Percentiles rank a stretch among this genome's conserved stretches.
These are phyloP conservation scores for Vaccinium vitisidaea DNA, from an alignment of 148 eudicot species.

Conservation along the genomic window DNA sequence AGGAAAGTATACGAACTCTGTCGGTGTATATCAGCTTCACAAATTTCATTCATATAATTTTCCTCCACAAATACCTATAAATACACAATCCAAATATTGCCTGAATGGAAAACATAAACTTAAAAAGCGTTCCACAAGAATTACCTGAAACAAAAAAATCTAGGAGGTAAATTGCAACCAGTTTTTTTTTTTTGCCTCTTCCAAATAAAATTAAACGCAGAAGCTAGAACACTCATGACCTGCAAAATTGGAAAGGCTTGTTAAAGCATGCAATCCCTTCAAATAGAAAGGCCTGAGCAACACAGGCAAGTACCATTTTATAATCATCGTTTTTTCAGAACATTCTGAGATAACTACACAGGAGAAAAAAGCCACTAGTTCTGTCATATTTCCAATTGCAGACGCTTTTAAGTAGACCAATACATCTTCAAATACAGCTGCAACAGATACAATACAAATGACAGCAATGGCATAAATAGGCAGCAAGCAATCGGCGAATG, in stretches of 20 bases:
- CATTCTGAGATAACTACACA: constrained; percentile 2
- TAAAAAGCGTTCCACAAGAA: neutral
- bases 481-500: neutral
- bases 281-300: neutral
- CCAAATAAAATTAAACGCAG: neutral
- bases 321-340: constrained; percentile 2
- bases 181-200: neutral
- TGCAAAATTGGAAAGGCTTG: neutral
- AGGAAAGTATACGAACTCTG: neutral
- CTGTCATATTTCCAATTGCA: neutral
- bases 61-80: neutral
- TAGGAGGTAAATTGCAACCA: neutral
- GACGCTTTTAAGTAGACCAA: neutral
- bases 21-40: neutral
- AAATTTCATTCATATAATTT: neutral
- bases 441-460: constrained; percentile 20
- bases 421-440: constrained; percentile 26
- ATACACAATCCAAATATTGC: neutral
- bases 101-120: neutral
- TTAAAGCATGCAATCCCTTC: neutral
- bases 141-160: neutral
- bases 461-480: constrained; percentile 8
- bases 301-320: constrained; percentile 8
- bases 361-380: constrained; percentile 15
- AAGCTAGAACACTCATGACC: neutral